phyloP scores from a whole-genome alignment of 768 basidiomycete species.

The Hypholoma sublateritium region DNA sequence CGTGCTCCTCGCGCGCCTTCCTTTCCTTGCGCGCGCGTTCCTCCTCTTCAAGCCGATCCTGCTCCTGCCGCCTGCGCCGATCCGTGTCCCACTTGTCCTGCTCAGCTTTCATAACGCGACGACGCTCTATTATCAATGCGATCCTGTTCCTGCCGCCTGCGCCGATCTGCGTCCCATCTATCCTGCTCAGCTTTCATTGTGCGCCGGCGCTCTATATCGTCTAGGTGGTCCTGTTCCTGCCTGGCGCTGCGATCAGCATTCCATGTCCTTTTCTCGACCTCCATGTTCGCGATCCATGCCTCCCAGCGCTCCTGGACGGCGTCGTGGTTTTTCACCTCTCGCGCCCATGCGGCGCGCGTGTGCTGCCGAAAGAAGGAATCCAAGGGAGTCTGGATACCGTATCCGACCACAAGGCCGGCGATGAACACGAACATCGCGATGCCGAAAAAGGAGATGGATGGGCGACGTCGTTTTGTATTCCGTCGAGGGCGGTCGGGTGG shows the following conservation, averaged over 20 bases:
- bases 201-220: too few species aligned
- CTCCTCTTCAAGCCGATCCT: not conserved
- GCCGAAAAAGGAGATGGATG: too few species aligned
- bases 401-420: not conserved
- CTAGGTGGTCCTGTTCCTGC: too few species aligned
- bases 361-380: not conserved
- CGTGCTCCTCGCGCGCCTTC: not conserved
- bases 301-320: too few species aligned
- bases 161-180: not conserved
- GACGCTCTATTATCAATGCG: not conserved
- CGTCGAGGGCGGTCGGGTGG: not conserved
- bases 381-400: not conserved
- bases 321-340: not conserved
- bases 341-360: not conserved
- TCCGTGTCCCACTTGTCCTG: not conserved
- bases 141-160: not conserved
- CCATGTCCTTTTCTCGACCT: too few species aligned
- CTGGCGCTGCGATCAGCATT: too few species aligned
- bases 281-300: not conserved
- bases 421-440: not conserved
- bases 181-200: not conserved
- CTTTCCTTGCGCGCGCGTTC: not conserved
- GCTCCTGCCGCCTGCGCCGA: not conserved
- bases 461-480: not conserved
- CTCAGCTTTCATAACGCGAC: not conserved